Evolutionary conservation across 805 yeast genomes (phyloP), one percentile per base, ranked within the genome.

Genomic region (Kregervanrija pseudodelftensis): DNA sequence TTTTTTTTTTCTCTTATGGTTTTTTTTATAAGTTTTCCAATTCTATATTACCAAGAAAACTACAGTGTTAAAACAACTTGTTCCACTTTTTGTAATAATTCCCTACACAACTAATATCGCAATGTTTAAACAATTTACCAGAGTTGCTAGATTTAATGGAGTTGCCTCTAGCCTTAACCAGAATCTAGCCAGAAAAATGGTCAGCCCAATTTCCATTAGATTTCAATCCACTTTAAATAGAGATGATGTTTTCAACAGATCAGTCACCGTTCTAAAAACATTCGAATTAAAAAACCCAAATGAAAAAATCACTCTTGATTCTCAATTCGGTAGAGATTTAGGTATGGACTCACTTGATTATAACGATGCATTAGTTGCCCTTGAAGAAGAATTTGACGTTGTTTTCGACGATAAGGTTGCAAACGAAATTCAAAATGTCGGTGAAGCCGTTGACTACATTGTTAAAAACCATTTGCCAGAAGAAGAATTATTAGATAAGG

Each of bases 281-380:
- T 79, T 81, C 55, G 64, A 63, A 39, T 49, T 60, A 39, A 63
- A 63, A 47, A 48, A 52, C 8, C 44, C 58, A 11, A 38, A 54
- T 11, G 56, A 53, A 32, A 48, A 56, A 33, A 64, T 66, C 34
- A 51, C 57, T 8, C 32, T 56, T 50, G 73, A 67, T 38, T 68
- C 82, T 33, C 70, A 76, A 47, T 77, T 77, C 64, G 72, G 70
- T 55, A 75, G 75, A 55, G 95, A 86, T 59, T 76, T 86, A 55
- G 91, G 90, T n/a, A 76, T 86, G 62, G 99, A 91, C 67, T 86
- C 96, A 9, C 76, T 91, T 54, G 99, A 91, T 61, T 85, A 93
- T 51, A 96, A 91, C 50, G 99, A 91, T 72, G 90, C 93, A 45
- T 76, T 93, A 57, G 95, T 93, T 66, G 96, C 96, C 46, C 82